phyloP scores from a whole-genome alignment of 306 rosid genomes.

The Dalbergia oliveri region DNA sequence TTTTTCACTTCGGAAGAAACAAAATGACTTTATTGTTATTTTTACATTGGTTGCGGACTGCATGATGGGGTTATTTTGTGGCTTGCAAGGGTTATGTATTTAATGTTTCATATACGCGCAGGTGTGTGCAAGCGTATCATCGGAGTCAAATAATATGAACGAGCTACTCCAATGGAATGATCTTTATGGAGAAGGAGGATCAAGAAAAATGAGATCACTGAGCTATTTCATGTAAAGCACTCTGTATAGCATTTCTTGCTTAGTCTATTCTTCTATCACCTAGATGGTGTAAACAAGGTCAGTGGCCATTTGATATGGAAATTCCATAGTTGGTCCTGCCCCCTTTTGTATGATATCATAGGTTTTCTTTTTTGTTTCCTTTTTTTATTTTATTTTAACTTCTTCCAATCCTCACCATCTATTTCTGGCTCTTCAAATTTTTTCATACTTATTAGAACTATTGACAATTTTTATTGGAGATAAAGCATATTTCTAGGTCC shows the following conservation, averaged over 20 bases:
- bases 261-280: constrained; percentile 54
- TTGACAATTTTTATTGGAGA: constrained; percentile 34
- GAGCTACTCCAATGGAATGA: constrained; percentile 98
- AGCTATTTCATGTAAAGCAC: constrained; percentile 95
- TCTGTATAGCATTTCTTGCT: constrained; percentile 60
- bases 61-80: background rate
- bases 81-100: background rate
- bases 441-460: constrained; percentile 33
- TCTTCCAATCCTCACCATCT: constrained; percentile 32
- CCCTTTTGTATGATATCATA: constrained; percentile 50
- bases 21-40: background rate
- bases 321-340: constrained; percentile 39
- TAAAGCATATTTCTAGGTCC: constrained; percentile 43
- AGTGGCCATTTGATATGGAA: constrained; percentile 38
- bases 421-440: constrained; percentile 21
- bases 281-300: constrained; percentile 42
- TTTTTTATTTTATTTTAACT: constrained; percentile 23
- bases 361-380: constrained; percentile 39
- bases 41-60: background rate
- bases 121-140: constrained; percentile 99
- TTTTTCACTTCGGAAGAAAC: background rate
- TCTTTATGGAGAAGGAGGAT: constrained; percentile 97
- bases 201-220: constrained; percentile 87
- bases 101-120: constrained; percentile 39
- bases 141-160: constrained; percentile 91